Evolutionary conservation across 768 basidiomycete species (phyloP), one percentile per base, ranked within the genome.

Genomic region (Leccinellum rugosiceps): DNA sequence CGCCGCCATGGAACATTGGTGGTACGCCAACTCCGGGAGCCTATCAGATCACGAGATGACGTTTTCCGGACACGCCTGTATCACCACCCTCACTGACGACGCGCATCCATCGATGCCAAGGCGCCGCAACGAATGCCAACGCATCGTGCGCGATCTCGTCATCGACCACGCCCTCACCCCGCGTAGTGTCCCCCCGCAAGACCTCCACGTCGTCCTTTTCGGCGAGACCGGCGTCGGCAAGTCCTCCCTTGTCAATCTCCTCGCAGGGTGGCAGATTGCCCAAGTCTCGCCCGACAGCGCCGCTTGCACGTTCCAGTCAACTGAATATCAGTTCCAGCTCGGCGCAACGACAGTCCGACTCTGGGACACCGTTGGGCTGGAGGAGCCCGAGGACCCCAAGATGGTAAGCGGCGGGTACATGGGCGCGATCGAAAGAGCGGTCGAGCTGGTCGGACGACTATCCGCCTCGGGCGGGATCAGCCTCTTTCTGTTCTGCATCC

Each of bases 221-320:
- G 78, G 78, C 0, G 75, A 78, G 52, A 69, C 74, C 0, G 78
- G 78, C 17, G 57, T 64, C n/a, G 70, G 70, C 5, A 71, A 71
- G 46, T 72, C 70, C 28, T 74, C 72, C 10, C 60, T 71, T 32
- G 61, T 71, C 50, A 80, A 79, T 47, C 72, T 80, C 64, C 59
- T 80, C 45, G 63, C 66, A 6, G 71, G 67, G 58, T 74, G 56
- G 63, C 71, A 53, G 15, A 53, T 70, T 30, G 68, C 70, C 9
- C 41, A 53, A 0, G 50, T 64, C 17, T 74, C 70, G 3, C 63
- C 65, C 25, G 63, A 67, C 25, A 71, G 72, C 10, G 38, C 56
- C 0, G 75, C 75, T 0, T 76, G 72, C 55, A 70, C 69, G 0
- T 70, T 78, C 21, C 11, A 63, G 2, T 62, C 64, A 52, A 52